Evolutionary conservation across 163 green algal genomes (phyloP), one percentile per base, ranked within the genome.

Genomic region (Chlorella variabilis): DNA sequence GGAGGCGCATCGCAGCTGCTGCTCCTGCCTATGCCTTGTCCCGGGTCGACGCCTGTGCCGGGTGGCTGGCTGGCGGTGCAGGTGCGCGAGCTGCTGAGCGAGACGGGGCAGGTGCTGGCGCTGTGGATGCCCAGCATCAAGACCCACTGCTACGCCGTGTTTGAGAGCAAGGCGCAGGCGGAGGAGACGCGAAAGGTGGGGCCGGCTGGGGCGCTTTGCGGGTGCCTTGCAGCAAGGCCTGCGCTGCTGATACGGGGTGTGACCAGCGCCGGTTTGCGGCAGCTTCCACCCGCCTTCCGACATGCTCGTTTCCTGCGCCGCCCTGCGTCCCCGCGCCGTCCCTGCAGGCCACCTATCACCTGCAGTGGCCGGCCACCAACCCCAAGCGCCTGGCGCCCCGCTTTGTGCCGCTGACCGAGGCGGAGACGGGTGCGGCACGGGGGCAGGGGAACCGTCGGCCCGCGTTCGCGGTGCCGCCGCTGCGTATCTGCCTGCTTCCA

Each of bases 61-160:
- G 11, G 23, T 15, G 11, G 5, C 29, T 27, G 13, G 31, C 31
- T 15, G 31, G 45, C 62, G 62, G 13, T 61, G 38, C 68, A 84
- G 77, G 82, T 89, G 38, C 73, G 76, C 11, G 78, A 86, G 66
- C 76, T 94, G 77, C 77, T 97, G 42, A 56, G 39, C 0, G 45
- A 90, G 58, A 90, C 83, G 20, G 93, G 91, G 17, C 69, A 93
- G 15, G 74, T 92, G 25, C 74, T 91, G 51, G 76, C 67, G 18
- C 71, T 96, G 68, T 96, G 93, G 92, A 94, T 98, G 87, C 90
- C 94, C 2, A 84, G 21, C n/a, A 93, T 98, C 54, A 95, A 93
- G 85, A 92, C 89, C n/a, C 86, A 91, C 80, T 90, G 86, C 34
- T 94, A 90, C 48, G 92, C 92, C 18, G 69, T 95, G 8, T 93